A percentile compares a stretch with the other conserved stretches of the same genome.
Evolutionary conservation across 2,329 filamentous ascomycete genomes (phyloP).

Genomic region (Chrysoporthe puriensis): DNA sequence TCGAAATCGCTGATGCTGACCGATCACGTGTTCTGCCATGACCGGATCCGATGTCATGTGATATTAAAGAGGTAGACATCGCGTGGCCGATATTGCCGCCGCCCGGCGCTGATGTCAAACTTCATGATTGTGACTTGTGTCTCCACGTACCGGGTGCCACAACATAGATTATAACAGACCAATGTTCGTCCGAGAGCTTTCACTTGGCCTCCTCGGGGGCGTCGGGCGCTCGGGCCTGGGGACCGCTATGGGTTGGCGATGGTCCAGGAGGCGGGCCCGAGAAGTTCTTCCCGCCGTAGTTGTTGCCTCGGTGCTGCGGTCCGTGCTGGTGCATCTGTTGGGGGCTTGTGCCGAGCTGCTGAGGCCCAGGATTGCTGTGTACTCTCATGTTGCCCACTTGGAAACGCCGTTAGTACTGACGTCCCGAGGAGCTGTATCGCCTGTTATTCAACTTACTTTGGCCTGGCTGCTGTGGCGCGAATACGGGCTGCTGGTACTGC

Average conservation of each 20-base stretch:
- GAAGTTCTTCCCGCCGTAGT: conserved; percentile 55
- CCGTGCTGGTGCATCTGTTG: conserved; percentile 68
- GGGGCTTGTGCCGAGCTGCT: conserved; percentile 68
- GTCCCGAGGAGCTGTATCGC: conserved; percentile 31
- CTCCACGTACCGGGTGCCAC: conserved; percentile 29
- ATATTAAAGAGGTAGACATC: conserved; percentile 6
- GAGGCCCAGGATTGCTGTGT: conserved; percentile 61
- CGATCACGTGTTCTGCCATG: not conserved
- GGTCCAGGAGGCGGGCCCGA: conserved; percentile 45
- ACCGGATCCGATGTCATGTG: conserved; percentile 2
- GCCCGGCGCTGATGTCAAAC: conserved; percentile 27
- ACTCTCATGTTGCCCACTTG: conserved; percentile 64
- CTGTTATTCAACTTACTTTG: conserved; percentile 66
- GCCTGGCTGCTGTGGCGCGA: conserved; percentile 69
- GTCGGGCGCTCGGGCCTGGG: conserved; percentile 43
- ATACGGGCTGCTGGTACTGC: conserved; percentile 72
- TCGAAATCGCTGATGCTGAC: conserved; percentile 15
- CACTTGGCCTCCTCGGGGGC: conserved; percentile 50
- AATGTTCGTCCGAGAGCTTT: conserved; percentile 10
- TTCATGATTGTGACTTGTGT: conserved; percentile 32
- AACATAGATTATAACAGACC: conserved; percentile 35
- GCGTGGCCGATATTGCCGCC: conserved; percentile 9
- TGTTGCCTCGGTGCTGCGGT: conserved; percentile 60
- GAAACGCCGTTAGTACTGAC: conserved; percentile 44
- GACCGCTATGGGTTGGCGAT: conserved; percentile 41